phyloP scores from a whole-genome alignment of 2,329 filamentous ascomycete species.

The Hypoxylon sp. region DNA sequence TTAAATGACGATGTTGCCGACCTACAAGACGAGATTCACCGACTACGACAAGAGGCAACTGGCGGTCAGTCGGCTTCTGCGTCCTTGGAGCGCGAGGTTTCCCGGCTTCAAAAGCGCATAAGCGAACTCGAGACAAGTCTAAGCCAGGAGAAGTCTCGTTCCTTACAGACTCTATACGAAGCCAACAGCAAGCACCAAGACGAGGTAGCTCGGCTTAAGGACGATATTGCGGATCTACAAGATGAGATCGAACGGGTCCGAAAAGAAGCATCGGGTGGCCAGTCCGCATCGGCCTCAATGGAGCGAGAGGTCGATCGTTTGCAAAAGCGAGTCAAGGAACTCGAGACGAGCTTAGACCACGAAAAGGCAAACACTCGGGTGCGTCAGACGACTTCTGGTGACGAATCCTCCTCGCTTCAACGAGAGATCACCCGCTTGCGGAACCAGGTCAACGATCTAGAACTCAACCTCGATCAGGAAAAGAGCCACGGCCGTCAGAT shows the following conservation, averaged over 20 bases:
- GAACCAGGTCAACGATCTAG: conserved; percentile 56
- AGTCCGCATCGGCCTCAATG: conserved; percentile 37
- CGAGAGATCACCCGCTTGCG: conserved; percentile 65
- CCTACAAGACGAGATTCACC: conserved; percentile 55
- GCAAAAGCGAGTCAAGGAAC: conserved; percentile 37
- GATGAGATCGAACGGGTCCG: conserved; percentile 51
- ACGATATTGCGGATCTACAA: conserved; percentile 58
- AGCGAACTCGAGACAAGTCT: conserved; percentile 38
- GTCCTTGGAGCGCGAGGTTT: conserved; percentile 36
- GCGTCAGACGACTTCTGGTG: conserved; percentile 71
- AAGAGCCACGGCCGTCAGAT: conserved; percentile 66
- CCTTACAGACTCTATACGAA: conserved; percentile 71
- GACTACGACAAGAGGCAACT: conserved; percentile 34
- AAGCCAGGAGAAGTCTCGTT: conserved; percentile 67
- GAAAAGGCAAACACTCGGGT: conserved; percentile 75
- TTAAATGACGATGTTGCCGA: conserved; percentile 57
- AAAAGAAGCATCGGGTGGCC: conserved; percentile 37
- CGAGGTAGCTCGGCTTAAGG: conserved; percentile 59
- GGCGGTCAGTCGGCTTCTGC: conserved; percentile 36
- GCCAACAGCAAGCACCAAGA: conserved; percentile 62
- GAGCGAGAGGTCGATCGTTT: conserved; percentile 38
- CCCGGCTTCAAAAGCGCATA: conserved; percentile 38
- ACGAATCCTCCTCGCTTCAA: conserved; percentile 72
- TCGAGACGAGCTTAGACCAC: conserved; percentile 39
- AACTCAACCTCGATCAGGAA: conserved; percentile 60